Evolutionary conservation across 768 basidiomycete genomes (phyloP).

Genomic region (Cystobasidium ongulense): DNA sequence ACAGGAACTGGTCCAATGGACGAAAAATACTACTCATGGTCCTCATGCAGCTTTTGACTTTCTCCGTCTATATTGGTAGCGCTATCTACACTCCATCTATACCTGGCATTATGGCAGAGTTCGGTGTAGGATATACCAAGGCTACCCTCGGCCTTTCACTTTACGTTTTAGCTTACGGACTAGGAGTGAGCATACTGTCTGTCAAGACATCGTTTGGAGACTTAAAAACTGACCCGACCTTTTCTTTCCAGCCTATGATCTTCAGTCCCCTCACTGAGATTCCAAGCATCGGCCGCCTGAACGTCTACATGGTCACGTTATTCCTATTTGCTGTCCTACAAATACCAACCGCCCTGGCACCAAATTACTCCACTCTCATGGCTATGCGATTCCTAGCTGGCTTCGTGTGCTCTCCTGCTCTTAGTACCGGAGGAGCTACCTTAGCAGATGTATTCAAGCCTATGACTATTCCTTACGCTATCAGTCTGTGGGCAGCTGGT

Average conservation of each 20-base stretch:
- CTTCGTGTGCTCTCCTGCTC: conserved; percentile 45
- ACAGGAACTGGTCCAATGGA: conserved; percentile 35
- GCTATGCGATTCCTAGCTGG: conserved; percentile 45
- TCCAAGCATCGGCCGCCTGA: conserved; percentile 44
- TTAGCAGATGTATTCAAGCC: conserved; percentile 44
- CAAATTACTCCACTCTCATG: conserved; percentile 43
- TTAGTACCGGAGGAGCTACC: conserved; percentile 45
- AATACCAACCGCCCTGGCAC: conserved; percentile 42
- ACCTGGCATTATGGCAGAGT: conserved; percentile 35
- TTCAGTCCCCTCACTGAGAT: conserved; percentile 42
- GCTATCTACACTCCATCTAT: conserved; percentile 28
- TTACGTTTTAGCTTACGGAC: conserved; percentile 46
- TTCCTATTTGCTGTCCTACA: conserved; percentile 43
- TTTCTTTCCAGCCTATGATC: conserved; percentile 14
- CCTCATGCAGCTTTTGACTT: conserved; percentile 36
- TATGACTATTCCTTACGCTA: conserved; percentile 41
- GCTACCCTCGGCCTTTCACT: conserved; percentile 45
- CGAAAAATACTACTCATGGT: conserved; percentile 34
- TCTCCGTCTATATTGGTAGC: conserved; percentile 31
- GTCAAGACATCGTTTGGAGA: too few species aligned
- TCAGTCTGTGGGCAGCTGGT: conserved; percentile 30
- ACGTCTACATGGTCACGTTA: conserved; percentile 45
- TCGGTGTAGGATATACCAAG: conserved; percentile 28
- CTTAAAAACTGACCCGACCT: too few species aligned
- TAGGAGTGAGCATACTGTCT: conserved; percentile 36